Conservation (phyloP, 1,284 basidiomycete species). For the Mycosarcoma maydis region DNA sequence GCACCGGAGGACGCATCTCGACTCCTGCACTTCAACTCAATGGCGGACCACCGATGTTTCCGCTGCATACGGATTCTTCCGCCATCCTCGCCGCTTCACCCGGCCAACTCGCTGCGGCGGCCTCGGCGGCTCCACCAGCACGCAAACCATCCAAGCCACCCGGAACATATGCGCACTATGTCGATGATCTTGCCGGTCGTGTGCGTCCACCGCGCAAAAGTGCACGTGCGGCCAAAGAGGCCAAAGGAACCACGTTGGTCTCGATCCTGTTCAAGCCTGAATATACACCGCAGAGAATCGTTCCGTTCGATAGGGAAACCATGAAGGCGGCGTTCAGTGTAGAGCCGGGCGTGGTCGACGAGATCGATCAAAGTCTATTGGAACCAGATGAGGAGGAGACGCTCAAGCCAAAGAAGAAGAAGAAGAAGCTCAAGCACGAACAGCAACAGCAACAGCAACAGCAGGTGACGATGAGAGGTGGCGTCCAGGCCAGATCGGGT, state of each 20-base stretch:
- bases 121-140: conserved; percentile 29
- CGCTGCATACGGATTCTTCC: conserved; percentile 37
- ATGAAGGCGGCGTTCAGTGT: conserved; percentile 43
- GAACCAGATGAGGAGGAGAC: conserved; percentile 51
- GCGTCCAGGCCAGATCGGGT: conserved; percentile 10
- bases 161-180: conserved; percentile 45
- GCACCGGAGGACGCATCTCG: conserved; percentile 35
- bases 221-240: conserved; percentile 16
- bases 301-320: conserved; percentile 41
- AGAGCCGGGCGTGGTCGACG: conserved; percentile 30
- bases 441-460: neutral
- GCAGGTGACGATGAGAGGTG: neutral
- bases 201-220: conserved; percentile 35
- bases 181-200: conserved; percentile 38
- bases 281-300: conserved; percentile 45
- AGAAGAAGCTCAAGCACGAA: conserved; percentile 29
- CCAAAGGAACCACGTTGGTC: conserved; percentile 19
- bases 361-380: conserved; percentile 43
- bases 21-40: conserved; percentile 39
- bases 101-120: conserved; percentile 26
- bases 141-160: conserved; percentile 40
- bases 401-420: conserved; percentile 34
- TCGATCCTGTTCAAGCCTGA: conserved; percentile 49
- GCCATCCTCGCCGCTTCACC: conserved; percentile 37
- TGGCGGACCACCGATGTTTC: conserved; percentile 31